Conservation (phyloP, 2,329 filamentous ascomycete species). For the Fusarium secorum region DNA sequence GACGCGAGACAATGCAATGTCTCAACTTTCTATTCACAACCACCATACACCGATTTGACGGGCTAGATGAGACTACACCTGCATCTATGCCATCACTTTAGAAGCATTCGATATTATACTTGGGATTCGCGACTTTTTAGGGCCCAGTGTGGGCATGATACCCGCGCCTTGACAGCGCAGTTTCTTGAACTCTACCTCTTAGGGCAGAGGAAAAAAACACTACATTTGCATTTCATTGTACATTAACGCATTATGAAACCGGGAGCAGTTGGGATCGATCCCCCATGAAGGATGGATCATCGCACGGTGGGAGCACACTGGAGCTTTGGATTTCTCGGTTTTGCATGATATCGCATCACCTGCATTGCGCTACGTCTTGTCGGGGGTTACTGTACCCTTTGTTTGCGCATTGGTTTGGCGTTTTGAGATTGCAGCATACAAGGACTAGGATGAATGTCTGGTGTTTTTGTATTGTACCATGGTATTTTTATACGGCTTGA, state of each 20-base stretch:
- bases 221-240: conserved; percentile 35
- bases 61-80: neutral
- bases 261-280: conserved; percentile 25
- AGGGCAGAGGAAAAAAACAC: conserved; percentile 12
- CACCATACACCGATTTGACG: conserved; percentile 4
- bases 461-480: conserved; percentile 31
- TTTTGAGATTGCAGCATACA: conserved; percentile 31
- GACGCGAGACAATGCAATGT: neutral
- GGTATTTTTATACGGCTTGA: conserved; percentile 28
- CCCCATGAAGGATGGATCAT: conserved; percentile 32
- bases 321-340: conserved; percentile 36
- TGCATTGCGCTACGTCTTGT: conserved; percentile 23
- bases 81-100: conserved; percentile 16
- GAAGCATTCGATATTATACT: conserved; percentile 22
- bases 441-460: conserved; percentile 29
- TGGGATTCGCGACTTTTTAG: conserved; percentile 36
- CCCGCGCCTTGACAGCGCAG: conserved; percentile 41
- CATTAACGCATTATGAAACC: conserved; percentile 42
- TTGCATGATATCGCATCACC: conserved; percentile 30
- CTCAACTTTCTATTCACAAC: neutral
- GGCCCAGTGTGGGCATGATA: conserved; percentile 43
- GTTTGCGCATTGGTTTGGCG: conserved; percentile 31
- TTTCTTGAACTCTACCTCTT: conserved; percentile 22
- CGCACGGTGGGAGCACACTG: conserved; percentile 31
- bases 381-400: conserved; percentile 5